These are phyloP conservation scores for Steccherinum ochraceum DNA, from an alignment of 768 basidiomycete genomes.

Conservation along the genomic window DNA sequence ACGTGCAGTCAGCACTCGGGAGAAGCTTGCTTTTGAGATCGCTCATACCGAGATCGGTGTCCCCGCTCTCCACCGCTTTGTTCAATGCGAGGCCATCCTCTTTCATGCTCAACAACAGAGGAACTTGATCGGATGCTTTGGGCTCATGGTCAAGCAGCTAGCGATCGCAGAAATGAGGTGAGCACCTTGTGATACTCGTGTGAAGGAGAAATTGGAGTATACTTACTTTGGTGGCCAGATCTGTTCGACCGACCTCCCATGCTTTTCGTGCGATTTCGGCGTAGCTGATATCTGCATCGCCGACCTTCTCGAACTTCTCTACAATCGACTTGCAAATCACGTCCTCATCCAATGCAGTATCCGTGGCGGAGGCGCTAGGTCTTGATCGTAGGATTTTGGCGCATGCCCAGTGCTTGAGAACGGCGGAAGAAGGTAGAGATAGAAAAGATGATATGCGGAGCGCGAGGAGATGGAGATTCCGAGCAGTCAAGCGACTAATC, in stretches of 20 bases:
- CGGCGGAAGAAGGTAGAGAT: slow-evolving; percentile 74
- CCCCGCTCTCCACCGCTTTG: slow-evolving; percentile 92
- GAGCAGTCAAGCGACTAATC: slow-evolving; percentile 74
- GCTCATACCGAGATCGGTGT: slow-evolving; percentile 81
- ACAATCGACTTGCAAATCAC: slow-evolving; percentile 80
- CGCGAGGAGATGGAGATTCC: slow-evolving; percentile 88
- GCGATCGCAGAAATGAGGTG: not conserved
- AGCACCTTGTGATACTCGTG: not conserved
- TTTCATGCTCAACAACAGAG: slow-evolving; percentile 89
- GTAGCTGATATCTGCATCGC: slow-evolving; percentile 77
- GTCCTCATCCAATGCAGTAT: slow-evolving; percentile 61
- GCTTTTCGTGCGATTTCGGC: slow-evolving; percentile 93
- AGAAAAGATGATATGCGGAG: slow-evolving; percentile 85
- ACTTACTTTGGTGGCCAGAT: slow-evolving; percentile 77
- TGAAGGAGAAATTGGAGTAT: not conserved
- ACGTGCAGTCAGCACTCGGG: not conserved
- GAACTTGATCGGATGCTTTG: slow-evolving; percentile 87
- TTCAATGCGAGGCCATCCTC: slow-evolving; percentile 82
- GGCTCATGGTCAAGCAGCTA: slow-evolving; percentile 90
- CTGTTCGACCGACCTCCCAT: slow-evolving; percentile 80
- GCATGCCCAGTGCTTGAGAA: slow-evolving; percentile 94
- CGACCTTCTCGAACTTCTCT: slow-evolving; percentile 81
- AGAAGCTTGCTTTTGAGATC: not conserved
- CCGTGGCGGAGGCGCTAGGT: slow-evolving; percentile 44
- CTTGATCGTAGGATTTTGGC: slow-evolving; percentile 81